Evolutionary conservation across 2,329 filamentous ascomycete genomes (phyloP), one percentile per base, ranked within the genome.

Genomic region (Keithomyces neogunnii): DNA sequence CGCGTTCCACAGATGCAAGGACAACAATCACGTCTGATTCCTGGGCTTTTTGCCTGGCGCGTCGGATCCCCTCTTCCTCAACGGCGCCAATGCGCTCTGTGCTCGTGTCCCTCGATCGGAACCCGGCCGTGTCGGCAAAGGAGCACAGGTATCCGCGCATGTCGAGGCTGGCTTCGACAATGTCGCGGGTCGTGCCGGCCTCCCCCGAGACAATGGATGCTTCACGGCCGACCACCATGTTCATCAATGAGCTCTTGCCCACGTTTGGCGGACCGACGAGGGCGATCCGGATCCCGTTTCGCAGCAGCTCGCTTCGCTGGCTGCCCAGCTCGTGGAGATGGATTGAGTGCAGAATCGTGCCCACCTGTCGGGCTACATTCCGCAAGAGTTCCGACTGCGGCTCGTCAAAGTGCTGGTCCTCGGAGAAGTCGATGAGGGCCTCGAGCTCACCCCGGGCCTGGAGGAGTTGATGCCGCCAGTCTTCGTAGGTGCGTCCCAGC

Each of bases 331-430:
- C 81, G 67, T 96, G 88, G 33, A 81, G 66, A 11, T 73, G 71
- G 53, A 97, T 84, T 51, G 84, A 76, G 32, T 66, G 63, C 50
- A 82, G 72, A 51, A 97, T 79, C 1, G 62, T 66, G 1, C 66
- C 63, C 2, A 95, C 80, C 62, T 90, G 82, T 0, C 57, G 59
- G 1, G 82, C 78, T 32, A 96, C 88, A 47, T 84, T 89, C 1
- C 63, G 66, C 44, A 95, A 76, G 28, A 97, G 74, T 51, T 87
- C 79, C 0, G 76, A 71, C 1, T 89, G 87, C 3, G 88, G 85
- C 67, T 96, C 90, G 59, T 97, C 91, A 62, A 99, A 95, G 70
- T 97, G 88, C 69, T 99, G 92, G 62, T 97, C 93, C 66, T 99
- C 93, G 1, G 89, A 87, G 65, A 99, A 99, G 68, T 99, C 93